phyloP scores from a whole-genome alignment of 2,329 filamentous ascomycete species.

The Scedosporium aurantiacum region DNA sequence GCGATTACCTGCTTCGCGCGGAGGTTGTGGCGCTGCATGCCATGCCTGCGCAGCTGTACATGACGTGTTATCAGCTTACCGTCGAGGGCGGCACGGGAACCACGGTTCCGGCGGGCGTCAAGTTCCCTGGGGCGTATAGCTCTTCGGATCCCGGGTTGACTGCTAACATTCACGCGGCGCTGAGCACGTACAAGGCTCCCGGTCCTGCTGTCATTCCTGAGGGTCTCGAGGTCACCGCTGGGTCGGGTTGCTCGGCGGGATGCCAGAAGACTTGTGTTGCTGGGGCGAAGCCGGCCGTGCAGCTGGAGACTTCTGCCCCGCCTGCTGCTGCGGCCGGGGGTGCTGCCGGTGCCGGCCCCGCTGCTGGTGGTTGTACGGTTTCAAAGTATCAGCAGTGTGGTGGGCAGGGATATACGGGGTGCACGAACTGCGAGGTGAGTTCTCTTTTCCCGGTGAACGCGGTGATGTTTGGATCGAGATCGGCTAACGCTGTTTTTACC shows the following conservation, averaged over 20 bases:
- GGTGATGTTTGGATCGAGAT: neutral
- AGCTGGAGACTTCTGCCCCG: slow-evolving; percentile 7
- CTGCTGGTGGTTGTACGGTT: slow-evolving; percentile 19
- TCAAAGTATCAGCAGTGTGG: slow-evolving; percentile 27
- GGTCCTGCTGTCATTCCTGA: slow-evolving; percentile 28
- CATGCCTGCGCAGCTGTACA: slow-evolving; percentile 27
- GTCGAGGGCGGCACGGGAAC: slow-evolving; percentile 15
- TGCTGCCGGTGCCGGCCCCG: slow-evolving; percentile 11
- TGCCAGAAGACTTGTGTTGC: slow-evolving; percentile 28
- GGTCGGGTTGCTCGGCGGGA: slow-evolving; percentile 23
- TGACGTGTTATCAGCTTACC: slow-evolving; percentile 27
- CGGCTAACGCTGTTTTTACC: neutral
- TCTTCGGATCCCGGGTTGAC: slow-evolving; percentile 32
- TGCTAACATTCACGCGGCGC: slow-evolving; percentile 33
- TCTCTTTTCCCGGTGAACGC: neutral
- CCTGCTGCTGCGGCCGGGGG: neutral
- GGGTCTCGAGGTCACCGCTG: slow-evolving; percentile 26
- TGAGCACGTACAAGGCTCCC: slow-evolving; percentile 28
- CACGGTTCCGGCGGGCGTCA: slow-evolving; percentile 19
- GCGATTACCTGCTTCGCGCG: slow-evolving; percentile 35
- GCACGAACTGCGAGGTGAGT: slow-evolving; percentile 27
- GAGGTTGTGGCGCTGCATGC: slow-evolving; percentile 38
- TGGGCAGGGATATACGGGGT: slow-evolving; percentile 28
- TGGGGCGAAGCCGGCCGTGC: slow-evolving; percentile 16
- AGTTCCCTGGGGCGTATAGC: slow-evolving; percentile 32